Percentiles rank a stretch among this genome's conserved stretches.
phyloP scores from a whole-genome alignment of 2,329 filamentous ascomycete species.

The Dactylonectria macrodidyma region DNA sequence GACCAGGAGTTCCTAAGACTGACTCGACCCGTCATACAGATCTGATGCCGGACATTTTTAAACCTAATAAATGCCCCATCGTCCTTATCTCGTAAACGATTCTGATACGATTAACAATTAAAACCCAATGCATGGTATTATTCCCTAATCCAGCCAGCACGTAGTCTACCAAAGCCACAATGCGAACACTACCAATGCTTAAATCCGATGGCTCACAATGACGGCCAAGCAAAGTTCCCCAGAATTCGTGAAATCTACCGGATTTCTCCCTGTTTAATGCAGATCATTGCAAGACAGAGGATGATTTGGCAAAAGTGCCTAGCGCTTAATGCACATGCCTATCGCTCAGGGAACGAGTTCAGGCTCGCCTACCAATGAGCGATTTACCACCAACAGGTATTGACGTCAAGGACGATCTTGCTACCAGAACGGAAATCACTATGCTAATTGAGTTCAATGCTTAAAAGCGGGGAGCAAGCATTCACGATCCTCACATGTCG shows the following conservation, averaged over 20 bases:
- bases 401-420: neutral
- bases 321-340: neutral
- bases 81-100: constrained; percentile 14
- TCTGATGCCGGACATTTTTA: constrained; percentile 1
- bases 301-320: neutral
- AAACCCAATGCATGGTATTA: constrained; percentile 7
- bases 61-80: constrained; percentile 8
- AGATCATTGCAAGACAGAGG: neutral
- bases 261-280: neutral
- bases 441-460: too few relatives aligned
- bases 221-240: neutral
- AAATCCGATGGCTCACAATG: neutral
- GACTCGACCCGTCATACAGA: constrained; percentile 7
- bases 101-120: constrained; percentile 11
- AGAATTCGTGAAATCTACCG: neutral
- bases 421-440: neutral
- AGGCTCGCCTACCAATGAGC: neutral
- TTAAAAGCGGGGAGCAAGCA: too few relatives aligned
- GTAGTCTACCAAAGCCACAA: constrained; percentile 4
- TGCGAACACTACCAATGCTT: constrained; percentile 16
- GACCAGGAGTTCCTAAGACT: neutral
- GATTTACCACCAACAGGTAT: neutral
- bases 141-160: constrained; percentile 18
- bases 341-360: too few relatives aligned
- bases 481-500: too few relatives aligned